Conservation (phyloP, 2,329 filamentous ascomycete species). For the Fusarium xylarioides region DNA sequence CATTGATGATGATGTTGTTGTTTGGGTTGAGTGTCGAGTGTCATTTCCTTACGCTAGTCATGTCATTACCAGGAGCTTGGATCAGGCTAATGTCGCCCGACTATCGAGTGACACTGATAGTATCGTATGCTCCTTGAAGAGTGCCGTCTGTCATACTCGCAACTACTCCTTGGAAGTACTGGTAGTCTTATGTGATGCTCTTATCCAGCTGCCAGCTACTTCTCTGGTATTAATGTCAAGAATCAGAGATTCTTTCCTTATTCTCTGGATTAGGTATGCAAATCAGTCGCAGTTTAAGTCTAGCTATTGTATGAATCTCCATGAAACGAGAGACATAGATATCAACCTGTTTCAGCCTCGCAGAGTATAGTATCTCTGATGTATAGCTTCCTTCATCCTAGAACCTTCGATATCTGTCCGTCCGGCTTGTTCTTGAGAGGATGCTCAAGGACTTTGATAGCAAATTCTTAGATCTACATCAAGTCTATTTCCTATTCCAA, state of each 20-base stretch:
- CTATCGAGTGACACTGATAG: neutral
- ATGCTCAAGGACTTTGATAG: neutral
- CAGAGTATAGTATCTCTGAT: rapidly evolving
- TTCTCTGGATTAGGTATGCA: neutral
- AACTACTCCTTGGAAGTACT: neutral
- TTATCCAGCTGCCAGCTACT: neutral
- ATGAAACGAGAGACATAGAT: neutral
- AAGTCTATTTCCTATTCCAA: neutral
- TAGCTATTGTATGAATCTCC: rapidly evolving
- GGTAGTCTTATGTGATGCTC: neutral
- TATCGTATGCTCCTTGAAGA: neutral
- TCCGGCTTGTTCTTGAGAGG: neutral
- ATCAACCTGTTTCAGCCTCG: neutral
- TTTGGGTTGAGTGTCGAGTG: neutral
- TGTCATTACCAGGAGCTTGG: neutral
- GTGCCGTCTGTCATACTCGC: neutral
- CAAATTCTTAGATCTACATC: no score
- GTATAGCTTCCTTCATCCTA: neutral
- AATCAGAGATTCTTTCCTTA: neutral
- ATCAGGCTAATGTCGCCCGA: neutral
- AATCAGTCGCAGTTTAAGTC: neutral
- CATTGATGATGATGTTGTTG: neutral
- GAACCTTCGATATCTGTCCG: no score
- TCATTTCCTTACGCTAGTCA: neutral
- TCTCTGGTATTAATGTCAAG: rapidly evolving